Evolutionary conservation across 129 eudicot species (phyloP).

Genomic region (Helianthus tuberosus): DNA sequence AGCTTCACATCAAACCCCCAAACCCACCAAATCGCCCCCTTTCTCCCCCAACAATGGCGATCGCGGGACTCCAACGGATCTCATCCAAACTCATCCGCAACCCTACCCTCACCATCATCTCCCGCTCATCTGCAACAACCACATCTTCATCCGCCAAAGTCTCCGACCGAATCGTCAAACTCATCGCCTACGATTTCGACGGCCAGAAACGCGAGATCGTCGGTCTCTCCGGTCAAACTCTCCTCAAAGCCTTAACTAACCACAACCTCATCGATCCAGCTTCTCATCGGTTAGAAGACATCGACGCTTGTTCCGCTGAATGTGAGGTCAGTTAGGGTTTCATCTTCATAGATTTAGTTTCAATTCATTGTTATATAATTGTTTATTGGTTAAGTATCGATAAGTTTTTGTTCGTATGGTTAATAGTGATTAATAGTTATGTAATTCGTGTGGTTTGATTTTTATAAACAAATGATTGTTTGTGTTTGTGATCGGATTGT

Average conservation of each 20-base stretch:
- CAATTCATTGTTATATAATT: too few species aligned
- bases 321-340: slow-evolving; percentile 59
- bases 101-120: slow-evolving; percentile 48
- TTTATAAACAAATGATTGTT: too few species aligned
- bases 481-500: too few species aligned
- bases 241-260: slow-evolving; percentile 71
- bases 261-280: slow-evolving; percentile 84
- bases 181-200: slow-evolving; percentile 76
- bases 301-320: slow-evolving; percentile 98
- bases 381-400: too few species aligned
- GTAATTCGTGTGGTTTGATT: too few species aligned
- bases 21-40: slow-evolving; percentile 21
- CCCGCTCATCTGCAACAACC: slow-evolving; percentile 59
- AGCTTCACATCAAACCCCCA: slow-evolving; percentile 7
- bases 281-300: slow-evolving; percentile 89
- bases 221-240: slow-evolving; percentile 87
- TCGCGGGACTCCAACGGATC: slow-evolving; percentile 60
- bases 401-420: too few species aligned
- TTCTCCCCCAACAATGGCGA: slow-evolving; percentile 66
- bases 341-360: too few species aligned
- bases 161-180: slow-evolving; percentile 87
- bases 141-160: slow-evolving; percentile 63
- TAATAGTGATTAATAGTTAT: too few species aligned
- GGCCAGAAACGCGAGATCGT: slow-evolving; percentile 75
- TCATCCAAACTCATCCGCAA: slow-evolving; percentile 48